phyloP scores from a whole-genome alignment of 257 asterid genomes.

The Eucommia ulmoides region DNA sequence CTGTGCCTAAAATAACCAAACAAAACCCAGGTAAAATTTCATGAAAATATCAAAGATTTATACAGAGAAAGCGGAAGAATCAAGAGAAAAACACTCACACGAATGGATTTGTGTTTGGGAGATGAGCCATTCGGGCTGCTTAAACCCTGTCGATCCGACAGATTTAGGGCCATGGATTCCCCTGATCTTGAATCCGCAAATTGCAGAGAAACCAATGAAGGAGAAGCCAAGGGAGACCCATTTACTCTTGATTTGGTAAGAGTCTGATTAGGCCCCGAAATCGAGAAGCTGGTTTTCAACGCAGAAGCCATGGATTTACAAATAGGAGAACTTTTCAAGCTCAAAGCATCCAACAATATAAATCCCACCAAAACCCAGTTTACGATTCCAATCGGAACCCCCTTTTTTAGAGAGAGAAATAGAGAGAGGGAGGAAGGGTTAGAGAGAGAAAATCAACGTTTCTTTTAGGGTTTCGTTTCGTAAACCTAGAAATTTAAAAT shows the following conservation, averaged over 20 bases:
- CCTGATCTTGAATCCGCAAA: constrained; percentile 30
- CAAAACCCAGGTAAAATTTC: background rate
- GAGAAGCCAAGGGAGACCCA: constrained; percentile 24
- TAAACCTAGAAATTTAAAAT: too few relatives aligned
- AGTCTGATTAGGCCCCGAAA: constrained; percentile 30
- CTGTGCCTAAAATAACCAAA: constrained; percentile 40
- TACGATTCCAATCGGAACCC: constrained; percentile 10
- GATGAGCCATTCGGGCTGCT: constrained; percentile 19
- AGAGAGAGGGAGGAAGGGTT: background rate
- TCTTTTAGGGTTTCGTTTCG: background rate
- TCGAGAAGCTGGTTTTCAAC: constrained; percentile 37
- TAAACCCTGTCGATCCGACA: constrained; percentile 24
- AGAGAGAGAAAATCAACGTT: background rate
- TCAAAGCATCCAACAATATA: too few relatives aligned
- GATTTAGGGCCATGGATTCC: constrained; percentile 34
- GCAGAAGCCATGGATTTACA: constrained; percentile 44
- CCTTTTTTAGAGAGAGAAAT: constrained; percentile 14
- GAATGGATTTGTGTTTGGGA: constrained; percentile 30
- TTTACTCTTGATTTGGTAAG: constrained; percentile 15
- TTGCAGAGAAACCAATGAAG: constrained; percentile 32
- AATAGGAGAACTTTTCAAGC: constrained; percentile 11
- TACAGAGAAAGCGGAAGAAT: background rate
- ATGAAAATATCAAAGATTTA: background rate
- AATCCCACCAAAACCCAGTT: constrained; percentile 13
- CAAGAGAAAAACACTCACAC: constrained; percentile 25